Base-by-base conservation (phyloP, 2,329 filamentous ascomycete species). In the Pseudovirgaria hyperparasitica region DNA sequence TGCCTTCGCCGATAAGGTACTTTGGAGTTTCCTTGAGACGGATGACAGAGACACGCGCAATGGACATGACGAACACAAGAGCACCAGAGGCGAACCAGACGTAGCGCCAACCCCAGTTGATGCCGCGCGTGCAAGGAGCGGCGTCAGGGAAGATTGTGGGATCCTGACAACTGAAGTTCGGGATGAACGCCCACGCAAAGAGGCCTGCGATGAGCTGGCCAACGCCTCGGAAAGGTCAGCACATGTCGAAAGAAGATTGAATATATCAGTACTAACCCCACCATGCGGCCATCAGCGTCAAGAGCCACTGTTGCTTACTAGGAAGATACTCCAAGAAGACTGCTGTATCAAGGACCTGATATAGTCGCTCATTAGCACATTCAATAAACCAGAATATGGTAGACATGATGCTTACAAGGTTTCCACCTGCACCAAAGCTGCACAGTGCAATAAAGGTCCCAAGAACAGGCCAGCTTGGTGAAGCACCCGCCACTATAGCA, bases 391-490 rank as follows among this genome's bases (percentile, higher is more conserved):
- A n/a, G n/a, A n/a, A n/a, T n/a, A 66, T 66, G 1, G 65, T 57
- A 0, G 63, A 59, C 0, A 67, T 70, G 34, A 72, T 68, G 2
- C 73, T 49, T 2, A 73, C 63, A 12, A 78, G 48, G 36, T 74
- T 77, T 4, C 64, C 74, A 9, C 75, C 75, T 1, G 59, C 67
- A 2, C 75, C 76, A 36, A 81, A 80, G 3, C 71, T 66, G 17
- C 70, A 57, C 22, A 81, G 47, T 9, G 65, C 66, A 16, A 76
- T 63, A 41, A 81, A 79, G 13, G 76, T 48, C 0, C 70, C 73
- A 9, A 82, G 58, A 1, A 68, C 65, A 2, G 65, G 54, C 73
- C 75, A 85, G 35, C 63, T 77, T 2, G 77, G 76, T 32, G 70
- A 65, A 2, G 68, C 71, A 4, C 76, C 79, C 1, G 75, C 76